Evolutionary conservation across 208 protist species (phyloP), one percentile per base, ranked within the genome.

Genomic region (Wallacemonas sp.): DNA sequence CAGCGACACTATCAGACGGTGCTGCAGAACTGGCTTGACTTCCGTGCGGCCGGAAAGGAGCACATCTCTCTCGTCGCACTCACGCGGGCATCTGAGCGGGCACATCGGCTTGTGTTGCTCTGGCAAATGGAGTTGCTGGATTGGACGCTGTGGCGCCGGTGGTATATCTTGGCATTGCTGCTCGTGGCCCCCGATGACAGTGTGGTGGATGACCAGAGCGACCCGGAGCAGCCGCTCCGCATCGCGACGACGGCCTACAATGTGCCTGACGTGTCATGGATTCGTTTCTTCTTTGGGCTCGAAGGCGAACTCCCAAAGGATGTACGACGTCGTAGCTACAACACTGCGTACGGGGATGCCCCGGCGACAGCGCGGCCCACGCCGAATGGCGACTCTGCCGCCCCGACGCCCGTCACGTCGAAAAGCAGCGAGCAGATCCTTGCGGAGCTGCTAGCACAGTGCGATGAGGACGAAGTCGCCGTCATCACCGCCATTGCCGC

Each of bases 141-240:
- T 58, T 78, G 73, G 69, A 62, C 68, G 2, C 51, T 68, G 45
- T 58, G 87, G 31, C 79, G 79, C 36, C 77, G 77, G 11, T 93
- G 82, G 82, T 93, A 90, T 61, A 65, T 87, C 22, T 72, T 84
- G 39, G 75, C 82, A 12, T 60, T 89, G 2, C 62, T 82, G n/a
- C 60, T 92, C 6, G 41, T 58, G 30, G 24, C 24, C 2, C 51
- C 42, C 6, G 44, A 9, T 5, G 51, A 58, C 12, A 39, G 4
- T 31, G 30, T 22, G 38, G 42, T 33, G 6, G 46, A 30, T 8
- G 28, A 34, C 14, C 9, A 15, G 30, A 31, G 41, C 9, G 41
- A 19, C 26, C 46, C 46, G 5, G 46, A 24, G 17, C 46, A 54
- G 28, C 9, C 51, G 28, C 30, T 31, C 4, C 51, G 15, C 3